Evolutionary conservation across 306 rosid genomes (phyloP).

Genomic region (Citrullus colocynthis): DNA sequence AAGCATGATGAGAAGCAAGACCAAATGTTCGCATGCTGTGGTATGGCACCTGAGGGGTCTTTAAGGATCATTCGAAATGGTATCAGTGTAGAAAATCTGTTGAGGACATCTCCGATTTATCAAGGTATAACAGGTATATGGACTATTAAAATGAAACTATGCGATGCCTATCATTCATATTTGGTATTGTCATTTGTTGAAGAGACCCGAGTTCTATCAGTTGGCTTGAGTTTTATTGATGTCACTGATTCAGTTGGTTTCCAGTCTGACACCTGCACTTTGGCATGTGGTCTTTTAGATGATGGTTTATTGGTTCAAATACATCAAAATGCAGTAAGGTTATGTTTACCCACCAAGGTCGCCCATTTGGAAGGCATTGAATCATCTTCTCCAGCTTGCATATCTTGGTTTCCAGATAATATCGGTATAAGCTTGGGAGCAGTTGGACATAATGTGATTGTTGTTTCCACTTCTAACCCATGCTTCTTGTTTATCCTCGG

Average conservation of each 20-base stretch:
- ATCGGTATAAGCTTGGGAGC: constrained; percentile 82
- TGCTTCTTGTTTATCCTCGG: constrained; percentile 72
- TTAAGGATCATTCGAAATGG: constrained; percentile 80
- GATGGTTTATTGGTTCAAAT: constrained; percentile 82
- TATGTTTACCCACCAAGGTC: constrained; percentile 75
- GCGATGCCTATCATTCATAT: constrained; percentile 66
- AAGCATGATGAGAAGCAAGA: constrained; percentile 79
- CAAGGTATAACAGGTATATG: constrained; percentile 83
- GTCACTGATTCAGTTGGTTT: constrained; percentile 96
- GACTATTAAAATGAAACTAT: constrained; percentile 68
- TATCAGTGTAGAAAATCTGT: constrained; percentile 62
- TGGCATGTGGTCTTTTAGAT: constrained; percentile 75
- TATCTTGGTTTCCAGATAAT: constrained; percentile 65
- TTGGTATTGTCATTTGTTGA: constrained; percentile 86
- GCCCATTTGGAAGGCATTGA: constrained; percentile 74
- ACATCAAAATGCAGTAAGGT: constrained; percentile 58
- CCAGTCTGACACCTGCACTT: constrained; percentile 71
- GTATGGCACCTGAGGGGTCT: constrained; percentile 88
- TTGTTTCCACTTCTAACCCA: constrained; percentile 91
- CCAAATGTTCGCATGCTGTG: constrained; percentile 92
- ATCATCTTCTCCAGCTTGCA: constrained; percentile 57
- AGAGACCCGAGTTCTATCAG: constrained; percentile 87
- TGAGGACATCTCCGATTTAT: constrained; percentile 68
- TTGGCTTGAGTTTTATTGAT: constrained; percentile 89
- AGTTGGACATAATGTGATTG: constrained; percentile 70